These are phyloP conservation scores for Hamamelis virginiana DNA, from an alignment of 164 flowering plant genomes.

Conservation along the genomic window DNA sequence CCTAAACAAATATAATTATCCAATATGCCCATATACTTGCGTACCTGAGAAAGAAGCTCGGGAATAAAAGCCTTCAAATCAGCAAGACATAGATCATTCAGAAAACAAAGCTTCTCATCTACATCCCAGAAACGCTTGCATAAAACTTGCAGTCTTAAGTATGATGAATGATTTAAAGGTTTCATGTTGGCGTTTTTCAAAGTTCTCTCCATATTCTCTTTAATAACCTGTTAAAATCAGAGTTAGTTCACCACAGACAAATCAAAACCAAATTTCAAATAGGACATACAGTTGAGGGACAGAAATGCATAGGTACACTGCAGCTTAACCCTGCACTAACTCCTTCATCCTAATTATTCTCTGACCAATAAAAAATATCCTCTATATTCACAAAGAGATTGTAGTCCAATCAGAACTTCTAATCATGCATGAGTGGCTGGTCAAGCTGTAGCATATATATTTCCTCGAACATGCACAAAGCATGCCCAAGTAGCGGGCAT, in stretches of 20 bases:
- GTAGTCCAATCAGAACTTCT: neutral
- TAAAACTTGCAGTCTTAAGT: conserved; percentile 79
- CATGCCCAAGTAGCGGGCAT: no score
- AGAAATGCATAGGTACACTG: neutral
- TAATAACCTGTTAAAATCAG: conserved; percentile 63
- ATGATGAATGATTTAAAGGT: conserved; percentile 82
- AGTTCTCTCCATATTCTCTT: conserved; percentile 83
- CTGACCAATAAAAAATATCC: neutral
- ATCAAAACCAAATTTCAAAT: no score
- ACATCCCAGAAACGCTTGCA: conserved; percentile 83
- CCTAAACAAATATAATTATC: neutral
- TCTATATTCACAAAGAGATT: no score
- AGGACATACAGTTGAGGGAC: no score
- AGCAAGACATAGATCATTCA: conserved; percentile 48
- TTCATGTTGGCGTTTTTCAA: conserved; percentile 86
- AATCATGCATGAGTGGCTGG: neutral
- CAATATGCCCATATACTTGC: neutral
- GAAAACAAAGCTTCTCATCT: conserved; percentile 70
- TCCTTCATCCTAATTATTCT: neutral
- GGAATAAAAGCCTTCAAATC: conserved; percentile 75
- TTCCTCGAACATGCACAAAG: no score
- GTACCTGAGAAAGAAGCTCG: conserved; percentile 82
- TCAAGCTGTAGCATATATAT: neutral
- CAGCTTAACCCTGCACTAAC: neutral
- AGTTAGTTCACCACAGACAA: conserved; percentile 5